A percentile compares a stretch with the other conserved stretches of the same genome.
Conservation (phyloP, 768 basidiomycete species). For the Pleurotus giganteus region DNA sequence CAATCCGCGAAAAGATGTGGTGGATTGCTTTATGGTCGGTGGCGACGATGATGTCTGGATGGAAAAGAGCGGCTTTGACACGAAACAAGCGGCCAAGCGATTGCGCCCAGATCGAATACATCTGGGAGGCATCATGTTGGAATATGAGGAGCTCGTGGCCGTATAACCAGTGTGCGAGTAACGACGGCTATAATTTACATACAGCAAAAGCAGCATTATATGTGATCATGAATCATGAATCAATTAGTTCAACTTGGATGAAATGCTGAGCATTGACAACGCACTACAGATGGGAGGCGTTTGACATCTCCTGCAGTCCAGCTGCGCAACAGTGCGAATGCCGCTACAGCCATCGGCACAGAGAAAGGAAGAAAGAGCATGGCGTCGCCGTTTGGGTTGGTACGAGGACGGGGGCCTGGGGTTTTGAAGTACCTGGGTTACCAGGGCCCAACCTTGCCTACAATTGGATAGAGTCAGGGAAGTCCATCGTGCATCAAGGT, state of each 20-base stretch:
- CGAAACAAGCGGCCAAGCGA: constrained; percentile 31
- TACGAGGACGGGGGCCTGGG: not conserved
- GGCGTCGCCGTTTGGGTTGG: not conserved
- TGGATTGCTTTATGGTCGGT: constrained; percentile 34
- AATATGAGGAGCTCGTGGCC: constrained; percentile 35
- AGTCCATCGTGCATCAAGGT: no score
- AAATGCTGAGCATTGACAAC: not conserved
- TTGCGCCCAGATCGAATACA: constrained; percentile 31
- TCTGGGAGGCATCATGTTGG: constrained; percentile 28
- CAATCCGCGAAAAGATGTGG: constrained; percentile 32
- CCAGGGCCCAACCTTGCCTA: no score
- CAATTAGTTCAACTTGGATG: not conserved
- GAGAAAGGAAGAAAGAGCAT: not conserved
- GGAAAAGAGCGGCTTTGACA: constrained; percentile 36
- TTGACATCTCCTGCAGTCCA: not conserved
- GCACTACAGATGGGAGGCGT: not conserved
- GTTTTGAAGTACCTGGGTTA: not conserved
- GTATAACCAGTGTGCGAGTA: constrained; percentile 27
- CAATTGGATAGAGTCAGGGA: no score
- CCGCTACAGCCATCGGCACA: not conserved
- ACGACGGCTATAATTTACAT: constrained; percentile 19
- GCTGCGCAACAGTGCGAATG: not conserved
- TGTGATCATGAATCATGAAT: not conserved
- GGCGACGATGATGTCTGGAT: constrained; percentile 34
- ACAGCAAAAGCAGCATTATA: no score